These are phyloP conservation scores for Collariella sp. DNA, from an alignment of 495 filamentous ascomycete genomes.

Conservation along the genomic window DNA sequence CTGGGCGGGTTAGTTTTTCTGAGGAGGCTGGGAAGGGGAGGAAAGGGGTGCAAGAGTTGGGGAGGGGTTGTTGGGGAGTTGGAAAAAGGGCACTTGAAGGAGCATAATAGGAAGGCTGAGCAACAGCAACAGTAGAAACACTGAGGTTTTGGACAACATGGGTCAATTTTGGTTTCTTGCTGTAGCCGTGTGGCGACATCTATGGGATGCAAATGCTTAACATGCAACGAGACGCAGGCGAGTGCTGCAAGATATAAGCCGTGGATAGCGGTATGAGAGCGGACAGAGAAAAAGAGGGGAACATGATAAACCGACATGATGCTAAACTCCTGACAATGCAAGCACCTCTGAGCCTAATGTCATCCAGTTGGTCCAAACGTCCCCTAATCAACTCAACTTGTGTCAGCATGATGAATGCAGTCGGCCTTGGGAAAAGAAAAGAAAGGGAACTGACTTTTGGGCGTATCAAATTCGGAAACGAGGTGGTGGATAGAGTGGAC, in stretches of 20 bases:
- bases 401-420: too few species aligned
- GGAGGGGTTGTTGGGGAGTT: conserved; percentile 32
- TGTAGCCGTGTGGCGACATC: not conserved
- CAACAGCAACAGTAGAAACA: not conserved
- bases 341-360: not conserved
- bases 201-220: not conserved
- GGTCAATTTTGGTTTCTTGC: not conserved
- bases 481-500: too few species aligned
- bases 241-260: not conserved
- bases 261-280: not conserved
- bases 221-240: not conserved
- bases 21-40: conserved; percentile 47
- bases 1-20: conserved; percentile 49
- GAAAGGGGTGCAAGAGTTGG: conserved; percentile 24
- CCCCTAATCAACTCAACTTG: too few species aligned
- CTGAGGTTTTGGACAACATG: not conserved
- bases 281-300: not conserved
- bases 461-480: too few species aligned
- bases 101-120: not conserved
- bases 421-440: too few species aligned
- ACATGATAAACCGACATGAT: not conserved
- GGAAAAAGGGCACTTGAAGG: conserved; percentile 18
- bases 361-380: too few species aligned
- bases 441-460: too few species aligned
- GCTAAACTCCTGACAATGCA: not conserved